phyloP scores from a whole-genome alignment of 306 rosid species.

The Cicer chorassanicum region DNA sequence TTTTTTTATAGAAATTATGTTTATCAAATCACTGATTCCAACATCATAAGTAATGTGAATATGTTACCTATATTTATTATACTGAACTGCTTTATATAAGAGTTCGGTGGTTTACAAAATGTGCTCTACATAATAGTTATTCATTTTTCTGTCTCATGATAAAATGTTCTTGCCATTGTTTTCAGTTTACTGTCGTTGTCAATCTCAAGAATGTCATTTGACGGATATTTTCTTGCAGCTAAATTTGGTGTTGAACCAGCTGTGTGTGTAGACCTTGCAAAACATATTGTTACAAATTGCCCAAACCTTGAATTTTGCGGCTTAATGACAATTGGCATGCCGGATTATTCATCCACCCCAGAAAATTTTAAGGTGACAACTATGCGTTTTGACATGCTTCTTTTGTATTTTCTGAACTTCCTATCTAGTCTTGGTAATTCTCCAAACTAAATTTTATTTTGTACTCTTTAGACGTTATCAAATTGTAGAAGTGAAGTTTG shows the following conservation, averaged over 20 bases:
- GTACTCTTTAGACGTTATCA: constrained; percentile 61
- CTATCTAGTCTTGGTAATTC: constrained; percentile 26
- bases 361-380: constrained; percentile 84
- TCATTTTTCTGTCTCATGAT: constrained; percentile 1
- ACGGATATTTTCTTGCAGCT: constrained; percentile 55
- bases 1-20: constrained; percentile 29
- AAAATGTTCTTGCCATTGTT: constrained; percentile 31
- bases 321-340: constrained; percentile 96
- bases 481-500: constrained; percentile 83
- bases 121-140: background rate
- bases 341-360: constrained; percentile 82
- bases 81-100: constrained; percentile 35
- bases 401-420: constrained; percentile 11
- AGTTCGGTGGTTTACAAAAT: constrained; percentile 31
- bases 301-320: constrained; percentile 86
- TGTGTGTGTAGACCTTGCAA: constrained; percentile 75
- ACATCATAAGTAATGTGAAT: background rate
- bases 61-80: constrained; percentile 9
- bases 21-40: background rate
- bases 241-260: constrained; percentile 89
- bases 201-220: constrained; percentile 31
- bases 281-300: constrained; percentile 69
- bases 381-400: constrained; percentile 19
- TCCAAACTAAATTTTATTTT: constrained; percentile 35
- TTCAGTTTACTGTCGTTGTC: constrained; percentile 31